Base-by-base conservation (phyloP, 1,139 yeast species). In the Sugiyamaella japonica region DNA sequence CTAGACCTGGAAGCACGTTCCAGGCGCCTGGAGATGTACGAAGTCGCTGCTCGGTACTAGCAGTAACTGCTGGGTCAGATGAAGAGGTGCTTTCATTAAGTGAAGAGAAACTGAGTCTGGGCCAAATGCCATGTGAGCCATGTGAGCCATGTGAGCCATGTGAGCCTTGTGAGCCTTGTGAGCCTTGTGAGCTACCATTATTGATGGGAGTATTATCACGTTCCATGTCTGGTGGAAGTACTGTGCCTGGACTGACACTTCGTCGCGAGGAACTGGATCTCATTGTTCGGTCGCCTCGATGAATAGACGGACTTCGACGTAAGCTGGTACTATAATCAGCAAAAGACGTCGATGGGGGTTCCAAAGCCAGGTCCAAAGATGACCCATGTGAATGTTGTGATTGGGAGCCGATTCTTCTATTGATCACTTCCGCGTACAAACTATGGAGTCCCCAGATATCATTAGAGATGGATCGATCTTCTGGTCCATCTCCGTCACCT, bases 141-240 rank as follows among this genome's bases (percentile, higher is more conserved):
- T 20, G n/a, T n/a, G n/a, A n/a, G n/a, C n/a, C n/a, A n/a, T n/a
- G n/a, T n/a, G n/a, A n/a, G n/a, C n/a, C n/a, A n/a, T n/a, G n/a
- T n/a, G n/a, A n/a, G n/a, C n/a, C n/a, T n/a, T n/a, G n/a, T n/a
- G n/a, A n/a, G n/a, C n/a, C n/a, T n/a, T n/a, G n/a, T n/a, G n/a
- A n/a, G n/a, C n/a, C n/a, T n/a, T n/a, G n/a, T n/a, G n/a, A n/a
- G n/a, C n/a, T 15, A 16, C 16, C 28, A 20, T 28, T 20, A 25
- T 16, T 37, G 8, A 36, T 7, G 7, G 41, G 10, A 9, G 39
- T 28, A 15, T 39, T 36, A 10, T 38, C 42, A 9, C 49, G 32
- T 23, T 45, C 49, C 8, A 45, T 45, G 16, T 45, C 49, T 8
- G 49, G 49, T 16, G 49, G 49, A 5, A 38, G 29, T 23, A 45